A percentile compares a stretch with the other conserved stretches of the same genome.
These are phyloP conservation scores for Coniosporium tulheliwenetii DNA, from an alignment of 2,329 filamentous ascomycete species.

Conservation along the genomic window DNA sequence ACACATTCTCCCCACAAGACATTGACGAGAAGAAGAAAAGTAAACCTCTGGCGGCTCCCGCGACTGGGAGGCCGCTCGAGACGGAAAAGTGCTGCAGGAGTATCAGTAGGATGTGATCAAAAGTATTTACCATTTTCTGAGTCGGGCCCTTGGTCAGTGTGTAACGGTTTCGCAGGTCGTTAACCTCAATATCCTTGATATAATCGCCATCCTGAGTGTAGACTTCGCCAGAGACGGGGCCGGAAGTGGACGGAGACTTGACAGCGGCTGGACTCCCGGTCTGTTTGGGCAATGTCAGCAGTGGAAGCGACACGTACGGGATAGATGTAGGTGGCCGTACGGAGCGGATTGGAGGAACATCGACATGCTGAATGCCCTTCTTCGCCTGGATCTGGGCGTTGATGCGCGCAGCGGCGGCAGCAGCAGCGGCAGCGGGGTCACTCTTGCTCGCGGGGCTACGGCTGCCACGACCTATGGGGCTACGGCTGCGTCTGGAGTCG, in stretches of 20 bases:
- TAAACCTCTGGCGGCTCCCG: constrained; percentile 3
- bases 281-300: constrained; percentile 12
- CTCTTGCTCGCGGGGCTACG: constrained; percentile 24
- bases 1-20: constrained; percentile 18
- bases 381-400: constrained; percentile 38
- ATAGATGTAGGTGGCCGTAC: constrained; percentile 22
- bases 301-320: neutral
- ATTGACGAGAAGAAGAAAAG: constrained; percentile 8
- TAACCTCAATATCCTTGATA: constrained; percentile 98
- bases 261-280: constrained; percentile 32
- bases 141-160: constrained; percentile 92
- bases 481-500: constrained; percentile 63
- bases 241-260: constrained; percentile 37
- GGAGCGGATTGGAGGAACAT: constrained; percentile 64
- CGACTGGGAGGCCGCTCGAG: constrained; percentile 3
- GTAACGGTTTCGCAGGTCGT: constrained; percentile 92
- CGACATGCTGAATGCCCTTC: constrained; percentile 80
- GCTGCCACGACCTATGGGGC: constrained; percentile 47
- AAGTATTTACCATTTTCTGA: constrained; percentile 98
- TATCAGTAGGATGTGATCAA: constrained; percentile 55
- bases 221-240: constrained; percentile 55
- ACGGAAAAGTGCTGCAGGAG: constrained; percentile 34
- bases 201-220: constrained; percentile 95
- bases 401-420: constrained; percentile 50
- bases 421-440: constrained; percentile 48